Base-by-base conservation (phyloP, 2,329 filamentous ascomycete genomes). In the Hypoxylon sp. region DNA sequence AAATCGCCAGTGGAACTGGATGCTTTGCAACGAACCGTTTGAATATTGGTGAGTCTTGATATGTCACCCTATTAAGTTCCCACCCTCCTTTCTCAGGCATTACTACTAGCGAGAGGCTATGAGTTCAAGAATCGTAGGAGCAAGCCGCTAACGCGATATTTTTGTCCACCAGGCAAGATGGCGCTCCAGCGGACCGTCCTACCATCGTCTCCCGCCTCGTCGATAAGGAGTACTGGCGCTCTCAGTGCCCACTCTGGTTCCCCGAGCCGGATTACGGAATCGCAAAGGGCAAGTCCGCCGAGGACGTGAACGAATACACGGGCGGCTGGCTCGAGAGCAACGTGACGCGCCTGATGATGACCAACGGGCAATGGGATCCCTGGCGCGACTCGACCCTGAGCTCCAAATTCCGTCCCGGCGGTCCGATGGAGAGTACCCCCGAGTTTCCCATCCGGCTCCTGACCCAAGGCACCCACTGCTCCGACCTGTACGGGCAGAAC, bases 1-100 rank as follows among this genome's bases (percentile, higher is more conserved):
- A 27, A 77, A 83, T 69, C 74, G 82, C 2, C 82, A 84, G 62
- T 85, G 81, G 81, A 71, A 75, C 11, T 85, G 81, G 82, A 77
- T 85, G 69, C 73, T 79, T 4, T 85, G 83, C 74, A 84, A 85
- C 69, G 74, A 78, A 57, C 75, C 76, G 43, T 73, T 79, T 41
- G 74, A 72, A 58, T 77, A 68, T 63, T 77, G 74, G n/a, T n/a
- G n/a, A n/a, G n/a, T n/a, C n/a, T n/a, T n/a, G n/a, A n/a, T n/a
- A n/a, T n/a, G n/a, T n/a, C n/a, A n/a, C n/a, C n/a, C n/a, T n/a
- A n/a, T n/a, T n/a, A n/a, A n/a, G n/a, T n/a, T n/a, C n/a, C n/a
- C n/a, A n/a, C n/a, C n/a, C n/a, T n/a, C n/a, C n/a, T n/a, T n/a
- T n/a, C n/a, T n/a, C n/a, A n/a, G n/a, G n/a, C n/a, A n/a, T n/a